Evolutionary conservation across 257 asterid genomes (phyloP), one percentile per base, ranked within the genome.

Genomic region (Haberlea rhodopensis): DNA sequence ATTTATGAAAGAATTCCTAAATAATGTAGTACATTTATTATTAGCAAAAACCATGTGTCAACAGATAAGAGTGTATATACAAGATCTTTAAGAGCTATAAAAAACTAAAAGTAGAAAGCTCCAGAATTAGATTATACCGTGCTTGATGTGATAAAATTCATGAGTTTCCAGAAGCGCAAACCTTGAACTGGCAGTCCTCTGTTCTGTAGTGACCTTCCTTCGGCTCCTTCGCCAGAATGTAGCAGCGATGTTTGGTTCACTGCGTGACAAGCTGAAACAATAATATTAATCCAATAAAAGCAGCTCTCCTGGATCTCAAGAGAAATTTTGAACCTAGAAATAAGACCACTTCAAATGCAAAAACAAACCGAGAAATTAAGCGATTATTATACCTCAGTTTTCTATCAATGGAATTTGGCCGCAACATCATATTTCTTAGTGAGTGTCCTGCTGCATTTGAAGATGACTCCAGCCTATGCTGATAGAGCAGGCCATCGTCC

Each of bases 121-220:
- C 43, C 63, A 52, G 51, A 68, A 65, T 23, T 31, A 63, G 60
- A 67, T 45, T 24, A 57, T 40, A 4, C 7, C 6, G 53, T 55
- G 60, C 60, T 31, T 34, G 7, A 57, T 58, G 62, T 46, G 74
- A 74, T 60, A 75, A 27, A 63, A 67, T 22, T 53, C 49, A 22
- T 45, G 71, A 75, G 60, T 60, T 68, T 65, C 54, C 65, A 73
- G 52, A 66, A 66, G 4, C 51, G 5, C 51, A 49, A 70, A 94
- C 99, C 99, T 94, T 78, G 99, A 90, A 75, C 96, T 86, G 32
- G 97, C 95, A 73, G 99, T 94, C 83, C 95, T 79, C 74, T 82
- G 90, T 78, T 90, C 97, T 54, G 91, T 83, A 81, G 86, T 83
- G 62, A 70, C 91, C 78, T 89, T 86, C 74, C 95, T 89, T 79